Evolutionary conservation across 495 filamentous ascomycete species (phyloP).

Genomic region (Aspergillus sclerotiicarbonarius): DNA sequence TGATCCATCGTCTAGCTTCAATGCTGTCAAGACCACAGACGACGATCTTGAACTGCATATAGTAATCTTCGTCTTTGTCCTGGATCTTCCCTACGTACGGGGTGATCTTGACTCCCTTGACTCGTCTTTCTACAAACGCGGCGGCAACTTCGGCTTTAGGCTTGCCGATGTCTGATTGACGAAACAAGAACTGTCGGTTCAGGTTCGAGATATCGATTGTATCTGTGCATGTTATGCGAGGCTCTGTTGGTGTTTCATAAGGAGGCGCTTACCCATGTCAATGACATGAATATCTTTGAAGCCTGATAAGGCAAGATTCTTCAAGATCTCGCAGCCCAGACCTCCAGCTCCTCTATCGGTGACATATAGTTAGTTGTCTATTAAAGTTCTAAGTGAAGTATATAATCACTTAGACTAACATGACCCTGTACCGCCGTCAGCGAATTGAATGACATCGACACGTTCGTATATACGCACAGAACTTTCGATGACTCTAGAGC

Average conservation of each 20-base stretch:
- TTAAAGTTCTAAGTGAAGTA: background rate
- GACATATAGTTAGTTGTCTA: slow-evolving; percentile 10
- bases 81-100: slow-evolving; percentile 94
- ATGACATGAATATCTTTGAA: slow-evolving; percentile 98
- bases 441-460: slow-evolving; percentile 22
- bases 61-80: slow-evolving; percentile 95
- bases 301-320: slow-evolving; percentile 91
- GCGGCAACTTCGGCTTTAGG: slow-evolving; percentile 94
- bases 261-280: slow-evolving; percentile 74
- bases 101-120: slow-evolving; percentile 87
- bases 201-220: slow-evolving; percentile 99
- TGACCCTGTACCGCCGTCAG: slow-evolving; percentile 34
- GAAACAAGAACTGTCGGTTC: slow-evolving; percentile 97
- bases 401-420: slow-evolving; percentile 23
- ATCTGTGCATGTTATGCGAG: slow-evolving; percentile 49
- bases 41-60: slow-evolving; percentile 93
- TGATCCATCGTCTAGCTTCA: slow-evolving; percentile 97
- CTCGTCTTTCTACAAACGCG: slow-evolving; percentile 81
- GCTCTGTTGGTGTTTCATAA: background rate
- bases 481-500: slow-evolving; percentile 65
- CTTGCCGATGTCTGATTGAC: slow-evolving; percentile 85
- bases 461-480: slow-evolving; percentile 49
- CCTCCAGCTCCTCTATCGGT: slow-evolving; percentile 82
- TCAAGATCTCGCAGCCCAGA: slow-evolving; percentile 93
- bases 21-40: slow-evolving; percentile 98